phyloP scores from a whole-genome alignment of 1,284 basidiomycete genomes.

The Kwoniella shivajii region DNA sequence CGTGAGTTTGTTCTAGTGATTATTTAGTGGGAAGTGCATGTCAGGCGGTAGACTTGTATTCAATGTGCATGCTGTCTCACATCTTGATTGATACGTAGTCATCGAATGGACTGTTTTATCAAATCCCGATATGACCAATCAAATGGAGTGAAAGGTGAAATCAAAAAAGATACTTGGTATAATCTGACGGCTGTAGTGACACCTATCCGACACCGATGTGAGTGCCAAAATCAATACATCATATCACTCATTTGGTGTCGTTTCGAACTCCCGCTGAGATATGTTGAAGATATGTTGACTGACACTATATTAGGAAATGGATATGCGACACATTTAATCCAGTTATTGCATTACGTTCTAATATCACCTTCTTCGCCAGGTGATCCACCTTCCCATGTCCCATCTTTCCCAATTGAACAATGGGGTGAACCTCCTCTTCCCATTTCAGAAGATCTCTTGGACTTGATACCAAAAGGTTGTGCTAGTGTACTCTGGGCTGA shows the following conservation, averaged over 20 bases:
- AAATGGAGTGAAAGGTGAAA: too few relatives aligned
- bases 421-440: conserved; percentile 8
- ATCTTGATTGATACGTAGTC: background rate
- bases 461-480: background rate
- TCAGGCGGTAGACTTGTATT: too few relatives aligned
- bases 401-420: conserved; percentile 7
- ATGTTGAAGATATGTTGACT: background rate
- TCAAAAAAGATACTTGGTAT: conserved; percentile 24
- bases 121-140: conserved; percentile 14
- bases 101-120: conserved; percentile 22
- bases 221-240: conserved; percentile 6
- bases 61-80: too few relatives aligned
- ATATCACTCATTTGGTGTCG: too few relatives aligned
- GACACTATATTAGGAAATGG: conserved; percentile 1
- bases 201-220: conserved; percentile 27
- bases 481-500: conserved; percentile 10
- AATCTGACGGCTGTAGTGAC: conserved; percentile 39
- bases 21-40: too few relatives aligned
- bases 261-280: too few relatives aligned
- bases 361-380: background rate
- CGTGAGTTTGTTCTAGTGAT: too few relatives aligned
- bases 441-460: background rate
- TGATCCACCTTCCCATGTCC: background rate
- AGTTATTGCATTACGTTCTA: conserved; percentile 9
- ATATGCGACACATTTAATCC: conserved; percentile 10